Evolutionary conservation across 352 stramenopile genomes (phyloP).

Genomic region (Bremia lactucae): DNA sequence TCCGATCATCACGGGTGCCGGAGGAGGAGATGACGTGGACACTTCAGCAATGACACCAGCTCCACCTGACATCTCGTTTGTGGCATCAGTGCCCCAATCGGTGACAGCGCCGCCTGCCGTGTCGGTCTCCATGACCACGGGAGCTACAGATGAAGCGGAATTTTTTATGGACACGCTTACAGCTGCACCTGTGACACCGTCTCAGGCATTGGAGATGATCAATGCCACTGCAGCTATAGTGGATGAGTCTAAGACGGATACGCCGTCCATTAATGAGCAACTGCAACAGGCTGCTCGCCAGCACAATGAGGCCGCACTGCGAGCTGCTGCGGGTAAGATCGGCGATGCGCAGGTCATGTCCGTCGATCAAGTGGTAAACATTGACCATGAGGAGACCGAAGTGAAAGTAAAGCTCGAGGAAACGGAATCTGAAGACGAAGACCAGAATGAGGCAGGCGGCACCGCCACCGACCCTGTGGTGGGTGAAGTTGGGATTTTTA

Average conservation of each 20-base stretch:
- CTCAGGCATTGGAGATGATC: slow-evolving; percentile 12
- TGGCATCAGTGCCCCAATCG: slow-evolving; percentile 1
- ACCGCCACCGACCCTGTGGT: slow-evolving; percentile 6
- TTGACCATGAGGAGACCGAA: slow-evolving; percentile 5
- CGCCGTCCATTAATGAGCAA: slow-evolving; percentile 36
- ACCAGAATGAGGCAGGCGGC: slow-evolving; percentile 1
- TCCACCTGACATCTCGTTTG: slow-evolving; percentile 1
- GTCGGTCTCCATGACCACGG: slow-evolving; percentile 4
- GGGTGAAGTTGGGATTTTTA: slow-evolving; percentile 71
- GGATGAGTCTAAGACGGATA: slow-evolving; percentile 22
- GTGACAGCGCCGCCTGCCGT: slow-evolving; percentile 6
- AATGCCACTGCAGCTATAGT: slow-evolving; percentile 4
- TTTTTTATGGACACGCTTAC: slow-evolving; percentile 24
- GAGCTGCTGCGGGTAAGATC: slow-evolving; percentile 15
- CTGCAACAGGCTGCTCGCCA: slow-evolving; percentile 25
- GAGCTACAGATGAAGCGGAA: slow-evolving; percentile 12
- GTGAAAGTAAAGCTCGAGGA: slow-evolving; percentile 1
- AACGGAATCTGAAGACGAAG: neutral
- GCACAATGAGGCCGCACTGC: slow-evolving; percentile 29
- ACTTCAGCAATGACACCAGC: neutral
- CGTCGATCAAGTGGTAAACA: slow-evolving; percentile 1
- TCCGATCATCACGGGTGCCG: slow-evolving; percentile 28
- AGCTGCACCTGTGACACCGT: slow-evolving; percentile 7
- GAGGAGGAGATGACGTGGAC: neutral
- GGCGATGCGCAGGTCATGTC: slow-evolving; percentile 8